A percentile compares a stretch with the other conserved stretches of the same genome.
Conservation (phyloP, 78 protist species). For the Anaeramoeba ignava region DNA sequence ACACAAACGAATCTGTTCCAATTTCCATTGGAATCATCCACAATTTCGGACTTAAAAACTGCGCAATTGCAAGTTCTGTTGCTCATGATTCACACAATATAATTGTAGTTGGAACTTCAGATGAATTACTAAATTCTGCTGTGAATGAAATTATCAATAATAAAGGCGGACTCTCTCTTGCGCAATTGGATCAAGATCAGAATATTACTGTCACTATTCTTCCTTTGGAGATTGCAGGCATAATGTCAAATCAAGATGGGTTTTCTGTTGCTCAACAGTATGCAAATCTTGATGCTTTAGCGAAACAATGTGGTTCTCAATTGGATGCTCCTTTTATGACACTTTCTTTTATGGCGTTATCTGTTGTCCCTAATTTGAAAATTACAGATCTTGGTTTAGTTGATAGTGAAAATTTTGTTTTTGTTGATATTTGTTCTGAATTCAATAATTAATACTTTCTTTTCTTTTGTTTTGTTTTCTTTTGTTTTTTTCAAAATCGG, state of each 20-base stretch:
- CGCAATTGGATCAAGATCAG: not conserved
- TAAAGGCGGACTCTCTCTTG: not conserved
- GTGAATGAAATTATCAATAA: conserved; percentile 4
- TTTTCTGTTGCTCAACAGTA: not conserved
- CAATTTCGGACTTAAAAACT: conserved; percentile 4
- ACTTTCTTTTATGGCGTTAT: conserved; percentile 11
- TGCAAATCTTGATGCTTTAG: not conserved
- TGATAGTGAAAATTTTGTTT: not conserved
- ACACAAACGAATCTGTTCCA: not conserved
- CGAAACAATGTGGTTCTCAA: not conserved
- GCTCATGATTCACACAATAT: conserved; percentile 14
- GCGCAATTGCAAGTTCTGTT: conserved; percentile 9
- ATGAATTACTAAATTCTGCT: not conserved
- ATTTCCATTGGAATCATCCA: not conserved
- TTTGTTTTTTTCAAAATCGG: no score
- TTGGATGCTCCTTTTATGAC: conserved; percentile 12
- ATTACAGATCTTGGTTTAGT: not conserved
- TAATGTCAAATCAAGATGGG: not conserved
- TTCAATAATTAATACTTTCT: no score
- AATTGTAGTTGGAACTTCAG: not conserved
- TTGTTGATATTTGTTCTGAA: no score
- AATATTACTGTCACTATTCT: not conserved
- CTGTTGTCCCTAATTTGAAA: conserved; percentile 3
- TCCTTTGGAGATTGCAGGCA: not conserved
- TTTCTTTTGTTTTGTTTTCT: no score